A percentile compares a stretch with the other conserved stretches of the same genome.
These are phyloP conservation scores for Nicotiana otophora DNA, from an alignment of 257 asterid genomes.

Conservation along the genomic window DNA sequence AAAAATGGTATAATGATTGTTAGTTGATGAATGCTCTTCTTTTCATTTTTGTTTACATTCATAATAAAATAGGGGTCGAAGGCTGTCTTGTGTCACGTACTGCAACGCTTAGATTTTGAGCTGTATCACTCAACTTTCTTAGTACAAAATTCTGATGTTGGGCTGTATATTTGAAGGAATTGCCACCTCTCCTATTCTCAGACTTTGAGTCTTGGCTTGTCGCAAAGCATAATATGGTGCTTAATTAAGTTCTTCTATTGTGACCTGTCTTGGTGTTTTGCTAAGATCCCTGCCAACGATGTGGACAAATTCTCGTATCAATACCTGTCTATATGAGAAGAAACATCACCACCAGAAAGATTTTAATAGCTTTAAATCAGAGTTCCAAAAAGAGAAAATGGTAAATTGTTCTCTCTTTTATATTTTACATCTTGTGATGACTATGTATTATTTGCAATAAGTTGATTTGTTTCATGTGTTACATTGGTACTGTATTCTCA, in stretches of 20 bases:
- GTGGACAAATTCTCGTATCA: not conserved
- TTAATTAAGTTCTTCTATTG: not conserved
- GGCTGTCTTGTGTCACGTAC: conserved; percentile 84
- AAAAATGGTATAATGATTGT: too few species aligned
- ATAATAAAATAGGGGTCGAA: conserved; percentile 56
- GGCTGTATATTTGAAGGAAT: conserved; percentile 94
- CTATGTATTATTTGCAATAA: too few species aligned
- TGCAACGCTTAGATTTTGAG: conserved; percentile 85
- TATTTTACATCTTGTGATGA: too few species aligned
- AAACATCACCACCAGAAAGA: too few species aligned
- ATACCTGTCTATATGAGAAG: not conserved
- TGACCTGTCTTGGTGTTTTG: not conserved
- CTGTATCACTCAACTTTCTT: conserved; percentile 91
- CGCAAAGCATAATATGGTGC: conserved; percentile 92
- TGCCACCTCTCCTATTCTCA: conserved; percentile 92
- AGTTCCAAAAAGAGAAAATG: too few species aligned
- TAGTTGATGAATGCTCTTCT: not conserved
- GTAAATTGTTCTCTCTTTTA: too few species aligned
- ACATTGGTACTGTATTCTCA: too few species aligned
- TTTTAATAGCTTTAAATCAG: too few species aligned
- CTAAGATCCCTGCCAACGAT: not conserved
- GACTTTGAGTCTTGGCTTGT: conserved; percentile 97
- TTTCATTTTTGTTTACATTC: not conserved
- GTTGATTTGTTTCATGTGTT: too few species aligned
- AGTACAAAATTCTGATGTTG: conserved; percentile 71